These are phyloP conservation scores for Graphilbum sp. DNA, from an alignment of 2,329 filamentous ascomycete species.

Conservation along the genomic window DNA sequence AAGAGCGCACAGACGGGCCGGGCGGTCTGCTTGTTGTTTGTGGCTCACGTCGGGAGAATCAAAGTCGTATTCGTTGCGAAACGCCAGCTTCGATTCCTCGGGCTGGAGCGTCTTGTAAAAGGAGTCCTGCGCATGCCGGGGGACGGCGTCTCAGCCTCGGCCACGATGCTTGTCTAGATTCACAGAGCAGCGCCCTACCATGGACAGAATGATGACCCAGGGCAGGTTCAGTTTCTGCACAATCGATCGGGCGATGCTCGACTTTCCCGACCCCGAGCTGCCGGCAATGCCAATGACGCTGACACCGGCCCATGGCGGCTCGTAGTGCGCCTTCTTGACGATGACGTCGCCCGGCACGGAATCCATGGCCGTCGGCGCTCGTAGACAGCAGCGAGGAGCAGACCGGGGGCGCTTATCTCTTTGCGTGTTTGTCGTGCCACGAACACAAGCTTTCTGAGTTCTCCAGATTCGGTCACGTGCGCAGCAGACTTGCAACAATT, in stretches of 20 bases:
- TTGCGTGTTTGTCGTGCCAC: too few species aligned
- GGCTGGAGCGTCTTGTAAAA: slow-evolving; percentile 84
- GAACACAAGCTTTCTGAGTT: too few species aligned
- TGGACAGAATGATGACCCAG: slow-evolving; percentile 95
- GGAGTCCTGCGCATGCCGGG: slow-evolving; percentile 63
- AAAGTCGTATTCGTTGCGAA: slow-evolving; percentile 88
- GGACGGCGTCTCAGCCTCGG: too few species aligned
- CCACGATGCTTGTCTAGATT: too few species aligned
- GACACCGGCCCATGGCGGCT: slow-evolving; percentile 88
- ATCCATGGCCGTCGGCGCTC: neutral
- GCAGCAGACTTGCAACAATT: too few species aligned
- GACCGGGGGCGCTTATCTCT: too few species aligned
- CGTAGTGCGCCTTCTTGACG: slow-evolving; percentile 56
- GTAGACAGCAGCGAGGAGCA: neutral
- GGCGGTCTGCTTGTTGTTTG: too few species aligned
- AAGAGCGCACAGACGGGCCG: too few species aligned
- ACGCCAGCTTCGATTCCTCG: slow-evolving; percentile 66
- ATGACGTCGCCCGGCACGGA: slow-evolving; percentile 13
- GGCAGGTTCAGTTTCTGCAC: slow-evolving; percentile 79
- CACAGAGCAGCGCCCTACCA: slow-evolving; percentile 41
- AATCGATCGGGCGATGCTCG: slow-evolving; percentile 81
- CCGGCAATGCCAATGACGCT: slow-evolving; percentile 95
- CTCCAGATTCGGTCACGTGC: too few species aligned
- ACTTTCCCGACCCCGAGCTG: slow-evolving; percentile 89
- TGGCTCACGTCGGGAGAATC: slow-evolving; percentile 67